Base-by-base conservation (phyloP, 2,329 filamentous ascomycete genomes). In the Trichoderma sp. region DNA sequence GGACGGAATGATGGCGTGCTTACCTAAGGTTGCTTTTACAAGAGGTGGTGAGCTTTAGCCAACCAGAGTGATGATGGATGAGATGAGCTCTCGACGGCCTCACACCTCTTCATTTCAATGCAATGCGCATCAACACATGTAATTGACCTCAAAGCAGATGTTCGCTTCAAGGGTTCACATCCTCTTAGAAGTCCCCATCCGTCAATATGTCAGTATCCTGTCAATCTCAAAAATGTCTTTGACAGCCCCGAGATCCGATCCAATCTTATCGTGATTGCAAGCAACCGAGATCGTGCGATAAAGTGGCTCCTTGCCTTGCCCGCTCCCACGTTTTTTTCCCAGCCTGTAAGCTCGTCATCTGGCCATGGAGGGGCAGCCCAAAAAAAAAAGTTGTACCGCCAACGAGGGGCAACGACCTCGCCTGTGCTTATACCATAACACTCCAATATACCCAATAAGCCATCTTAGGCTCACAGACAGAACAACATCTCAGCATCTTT, bases 251-350 rank as follows among this genome's bases (percentile, higher is more conserved):
- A 52, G 34, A 52, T 61, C 48, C 58, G 58, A 61, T 52, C 58
- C 5, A 61, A 61, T 61, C 58, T 61, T 61, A 61, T 39, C 34
- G 34, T 39, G 14, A 34, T 34, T 39, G 34, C 43, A 26, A 61
- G 21, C 21, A 52, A 21, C 48, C 58, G 47, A 61, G 58, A 61
- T 61, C 48, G 48, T 61, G 26, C n/a, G 58, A 52, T 52, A 24
- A 34, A n/a, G 48, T 61, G 58, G 58, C 14, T 7, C 28, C 34
- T 9, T 14, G 10, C 58, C 58, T 61, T 61, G 58, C 12, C 34
- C 34, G 34, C 34, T 30, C 47, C 58, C 48, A 52, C 58, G 58
- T 61, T 61, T 52, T 61, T 28, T 28, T 28, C 28, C 30, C 7
- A 17, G 34, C 34, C 47, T 34, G 47, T 24, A 52, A 61, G 39